Evolutionary conservation across 2,329 filamentous ascomycete species (phyloP).

Genomic region (Claviceps quebecensis): DNA sequence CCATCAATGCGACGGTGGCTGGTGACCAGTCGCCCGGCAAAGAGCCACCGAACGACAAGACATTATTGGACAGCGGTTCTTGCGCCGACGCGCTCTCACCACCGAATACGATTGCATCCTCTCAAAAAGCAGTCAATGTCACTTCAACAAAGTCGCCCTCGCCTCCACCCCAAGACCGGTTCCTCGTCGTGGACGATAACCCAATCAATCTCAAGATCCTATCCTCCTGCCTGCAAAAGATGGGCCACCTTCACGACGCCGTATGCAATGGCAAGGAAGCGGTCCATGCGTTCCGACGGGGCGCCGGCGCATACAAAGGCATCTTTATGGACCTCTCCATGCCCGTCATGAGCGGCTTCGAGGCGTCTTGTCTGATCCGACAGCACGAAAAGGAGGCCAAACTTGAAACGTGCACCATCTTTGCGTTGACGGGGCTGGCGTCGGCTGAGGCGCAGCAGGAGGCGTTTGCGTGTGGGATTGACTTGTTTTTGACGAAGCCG

Average conservation of each 20-base stretch:
- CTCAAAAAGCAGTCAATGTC: background rate
- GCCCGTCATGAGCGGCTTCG: conserved; percentile 37
- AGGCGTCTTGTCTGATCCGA: conserved; percentile 31
- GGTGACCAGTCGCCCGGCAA: background rate
- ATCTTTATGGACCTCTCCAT: conserved; percentile 35
- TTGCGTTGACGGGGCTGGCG: conserved; percentile 36
- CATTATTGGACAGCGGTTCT: background rate
- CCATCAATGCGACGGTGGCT: background rate
- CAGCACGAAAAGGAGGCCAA: conserved; percentile 30
- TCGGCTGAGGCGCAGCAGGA: conserved; percentile 33
- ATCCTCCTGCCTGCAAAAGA: conserved; percentile 15
- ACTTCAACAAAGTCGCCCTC: background rate
- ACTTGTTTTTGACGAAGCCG: conserved; percentile 38
- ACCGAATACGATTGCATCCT: background rate
- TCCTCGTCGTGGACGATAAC: conserved; percentile 24
- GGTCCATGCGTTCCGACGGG: conserved; percentile 11
- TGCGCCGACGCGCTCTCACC: background rate
- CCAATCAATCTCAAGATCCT: conserved; percentile 21
- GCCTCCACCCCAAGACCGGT: background rate
- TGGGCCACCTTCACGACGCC: conserved; percentile 10
- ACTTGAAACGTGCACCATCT: conserved; percentile 28
- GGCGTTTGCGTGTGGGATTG: conserved; percentile 34
- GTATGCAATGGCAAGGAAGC: conserved; percentile 17
- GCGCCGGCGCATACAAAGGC: conserved; percentile 9
- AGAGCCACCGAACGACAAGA: background rate